phyloP scores from a whole-genome alignment of 441 rosid species.

The Populus hybrid region DNA sequence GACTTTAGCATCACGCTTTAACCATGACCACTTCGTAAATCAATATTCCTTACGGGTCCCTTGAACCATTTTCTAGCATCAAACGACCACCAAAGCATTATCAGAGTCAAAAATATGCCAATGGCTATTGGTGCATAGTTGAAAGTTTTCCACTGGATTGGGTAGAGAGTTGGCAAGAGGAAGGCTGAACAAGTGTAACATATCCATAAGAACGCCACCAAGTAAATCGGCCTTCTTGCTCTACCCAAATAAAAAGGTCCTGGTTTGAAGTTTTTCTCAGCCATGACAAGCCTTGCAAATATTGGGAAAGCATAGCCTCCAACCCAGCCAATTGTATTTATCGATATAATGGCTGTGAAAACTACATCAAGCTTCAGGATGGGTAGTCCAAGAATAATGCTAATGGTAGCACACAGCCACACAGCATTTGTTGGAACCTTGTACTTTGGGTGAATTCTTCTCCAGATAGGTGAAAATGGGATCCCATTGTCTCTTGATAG shows the following conservation, averaged over 20 bases:
- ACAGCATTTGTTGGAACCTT: constrained; percentile 60
- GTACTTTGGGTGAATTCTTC: constrained; percentile 45
- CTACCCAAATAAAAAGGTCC: constrained; percentile 58
- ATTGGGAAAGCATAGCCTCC: constrained; percentile 58
- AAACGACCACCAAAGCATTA: constrained; percentile 55
- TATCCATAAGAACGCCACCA: constrained; percentile 52
- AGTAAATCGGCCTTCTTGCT: constrained; percentile 50
- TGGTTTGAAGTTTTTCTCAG: constrained; percentile 44
- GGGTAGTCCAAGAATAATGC: constrained; percentile 53
- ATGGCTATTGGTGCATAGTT: constrained; percentile 57
- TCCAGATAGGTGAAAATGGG: constrained; percentile 53
- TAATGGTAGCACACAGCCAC: constrained; percentile 53
- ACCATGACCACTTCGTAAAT: constrained; percentile 10
- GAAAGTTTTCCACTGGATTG: constrained; percentile 46
- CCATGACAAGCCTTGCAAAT: constrained; percentile 51
- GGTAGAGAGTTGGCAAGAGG: constrained; percentile 51
- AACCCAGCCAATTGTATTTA: constrained; percentile 61
- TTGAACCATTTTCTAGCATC: constrained; percentile 64
- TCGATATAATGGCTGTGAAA: constrained; percentile 57
- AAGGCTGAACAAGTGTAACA: constrained; percentile 55
- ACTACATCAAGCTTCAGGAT: constrained; percentile 48
- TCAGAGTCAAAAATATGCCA: constrained; percentile 31
- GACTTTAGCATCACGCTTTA: background rate
- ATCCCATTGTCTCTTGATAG: constrained; percentile 56
- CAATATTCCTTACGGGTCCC: constrained; percentile 58